Conservation (phyloP, 495 filamentous ascomycete genomes). For the Aspergillus funiculosus region DNA sequence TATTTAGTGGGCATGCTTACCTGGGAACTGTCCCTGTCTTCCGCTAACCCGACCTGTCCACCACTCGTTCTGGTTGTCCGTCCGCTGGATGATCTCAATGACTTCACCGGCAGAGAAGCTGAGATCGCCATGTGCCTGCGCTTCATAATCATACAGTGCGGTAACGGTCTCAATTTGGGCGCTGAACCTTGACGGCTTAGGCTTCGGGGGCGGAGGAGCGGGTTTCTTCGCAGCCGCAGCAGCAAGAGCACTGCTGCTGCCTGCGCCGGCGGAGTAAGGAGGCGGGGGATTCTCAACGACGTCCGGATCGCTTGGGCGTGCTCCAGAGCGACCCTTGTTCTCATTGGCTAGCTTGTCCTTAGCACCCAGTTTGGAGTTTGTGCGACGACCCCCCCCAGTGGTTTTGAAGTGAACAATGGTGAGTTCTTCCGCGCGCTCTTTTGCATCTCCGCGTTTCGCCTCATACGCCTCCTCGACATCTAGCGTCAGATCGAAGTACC, state of each 20-base stretch:
- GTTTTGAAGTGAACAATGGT: conserved; percentile 82
- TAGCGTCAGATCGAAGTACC: conserved; percentile 88
- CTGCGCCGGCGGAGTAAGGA: conserved; percentile 53
- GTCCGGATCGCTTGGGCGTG: conserved; percentile 39
- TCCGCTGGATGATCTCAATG: conserved; percentile 80
- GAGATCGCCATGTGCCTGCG: conserved; percentile 89
- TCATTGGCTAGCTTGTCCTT: conserved; percentile 34
- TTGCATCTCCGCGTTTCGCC: conserved; percentile 77
- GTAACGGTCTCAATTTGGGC: conserved; percentile 70
- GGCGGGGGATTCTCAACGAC: conserved; percentile 61
- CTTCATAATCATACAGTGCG: conserved; percentile 91
- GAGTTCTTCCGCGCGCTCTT: conserved; percentile 75
- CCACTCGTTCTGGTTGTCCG: conserved; percentile 91
- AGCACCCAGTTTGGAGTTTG: conserved; percentile 46
- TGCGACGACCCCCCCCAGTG: conserved; percentile 55
- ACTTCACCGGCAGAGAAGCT: conserved; percentile 86
- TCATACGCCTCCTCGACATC: conserved; percentile 89
- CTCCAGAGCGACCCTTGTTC: conserved; percentile 30
- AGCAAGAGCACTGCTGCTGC: conserved; percentile 50
- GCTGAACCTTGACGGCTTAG: conserved; percentile 73
- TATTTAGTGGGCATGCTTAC: conserved; percentile 44
- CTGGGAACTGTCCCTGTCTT: conserved; percentile 87
- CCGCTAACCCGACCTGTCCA: conserved; percentile 79
- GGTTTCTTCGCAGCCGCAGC: conserved; percentile 76
- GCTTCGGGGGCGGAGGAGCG: conserved; percentile 85